These are phyloP conservation scores for Tylopilus subfusipes DNA, from an alignment of 768 basidiomycete species.

Conservation along the genomic window DNA sequence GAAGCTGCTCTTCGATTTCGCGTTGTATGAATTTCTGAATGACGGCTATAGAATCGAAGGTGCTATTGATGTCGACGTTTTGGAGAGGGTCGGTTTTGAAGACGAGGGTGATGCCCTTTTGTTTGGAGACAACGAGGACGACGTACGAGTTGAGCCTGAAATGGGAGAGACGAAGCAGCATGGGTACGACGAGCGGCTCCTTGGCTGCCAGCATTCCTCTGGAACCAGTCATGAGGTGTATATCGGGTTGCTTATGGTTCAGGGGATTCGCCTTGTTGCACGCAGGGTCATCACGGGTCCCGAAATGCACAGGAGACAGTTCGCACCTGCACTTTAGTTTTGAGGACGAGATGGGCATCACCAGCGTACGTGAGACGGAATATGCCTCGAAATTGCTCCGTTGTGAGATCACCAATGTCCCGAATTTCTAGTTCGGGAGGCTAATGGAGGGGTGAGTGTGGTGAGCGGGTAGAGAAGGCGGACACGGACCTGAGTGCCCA, in stretches of 20 bases:
- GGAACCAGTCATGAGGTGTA: conserved; percentile 80
- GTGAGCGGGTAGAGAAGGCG: not conserved
- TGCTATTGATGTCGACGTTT: conserved; percentile 95
- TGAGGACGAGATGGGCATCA: conserved; percentile 82
- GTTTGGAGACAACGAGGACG: conserved; percentile 94
- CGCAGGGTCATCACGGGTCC: conserved; percentile 5
- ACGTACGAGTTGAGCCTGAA: conserved; percentile 94
- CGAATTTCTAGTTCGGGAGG: conserved; percentile 96
- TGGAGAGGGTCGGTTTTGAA: conserved; percentile 99
- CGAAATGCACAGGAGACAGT: not conserved
- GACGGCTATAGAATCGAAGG: conserved; percentile 96
- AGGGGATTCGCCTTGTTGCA: conserved; percentile 81
- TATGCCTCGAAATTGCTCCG: conserved; percentile 95
- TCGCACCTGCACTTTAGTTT: conserved; percentile 89
- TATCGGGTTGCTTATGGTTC: conserved; percentile 88
- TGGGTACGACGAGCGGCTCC: conserved; percentile 94
- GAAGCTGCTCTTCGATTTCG: conserved; percentile 94
- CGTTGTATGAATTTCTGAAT: conserved; percentile 97
- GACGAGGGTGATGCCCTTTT: conserved; percentile 97
- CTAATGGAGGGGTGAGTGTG: conserved; percentile 38
- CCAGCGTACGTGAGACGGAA: conserved; percentile 94
- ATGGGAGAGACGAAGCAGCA: conserved; percentile 95
- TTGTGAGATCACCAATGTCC: conserved; percentile 94
- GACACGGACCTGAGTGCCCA: conserved; percentile 87
- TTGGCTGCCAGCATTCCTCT: conserved; percentile 91